Evolutionary conservation across 2,329 filamentous ascomycete species (phyloP), one percentile per base, ranked within the genome.

Genomic region (Parafenestella ontariensis): DNA sequence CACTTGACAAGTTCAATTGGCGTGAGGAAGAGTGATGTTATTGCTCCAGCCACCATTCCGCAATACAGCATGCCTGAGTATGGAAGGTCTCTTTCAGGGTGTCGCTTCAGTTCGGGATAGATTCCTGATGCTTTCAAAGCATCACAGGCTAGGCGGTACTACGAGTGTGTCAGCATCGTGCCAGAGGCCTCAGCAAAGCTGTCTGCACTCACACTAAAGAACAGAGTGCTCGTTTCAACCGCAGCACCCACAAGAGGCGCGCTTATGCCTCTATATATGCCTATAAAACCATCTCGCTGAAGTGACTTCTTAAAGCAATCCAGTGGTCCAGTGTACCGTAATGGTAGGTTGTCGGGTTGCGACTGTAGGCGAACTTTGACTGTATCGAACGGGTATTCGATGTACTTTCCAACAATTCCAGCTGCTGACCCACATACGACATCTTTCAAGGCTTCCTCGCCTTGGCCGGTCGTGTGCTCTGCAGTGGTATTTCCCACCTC

Each of bases 331-430:
- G 80, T 87, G 76, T 97, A 98, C 56, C 85, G 88, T 18, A 93
- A 85, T 15, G 92, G 92, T 2, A 92, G 82, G 67, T 89, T 86
- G 75, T 94, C 89, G 29, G 92, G 91, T 76, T 98, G 94, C n/a
- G 94, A 95, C 76, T 99, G 95, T 10, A 99, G 85, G 36, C 95
- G 90, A 56, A 99, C 95, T 79, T 99, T 99, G 76, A 99, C 89
- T 0, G 95, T 99, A 78, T 99, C 95, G 78, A 99, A 99, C 21
- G 95, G 95, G 75, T 97, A 99, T 76, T 99, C 95, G 72, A 99
- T 94, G 75, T 94, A 91, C 81, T 98, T 99, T 59, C 94, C 94
- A 31, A 91, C 88, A 55, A 96, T 86, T 56, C 95, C 95, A 50
- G 94, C 93, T 77, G 93, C 86, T 54, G 94, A 97, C 73, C 95